These are phyloP conservation scores for Penicillium longicatenatum DNA, from an alignment of 495 filamentous ascomycete species.

Conservation along the genomic window DNA sequence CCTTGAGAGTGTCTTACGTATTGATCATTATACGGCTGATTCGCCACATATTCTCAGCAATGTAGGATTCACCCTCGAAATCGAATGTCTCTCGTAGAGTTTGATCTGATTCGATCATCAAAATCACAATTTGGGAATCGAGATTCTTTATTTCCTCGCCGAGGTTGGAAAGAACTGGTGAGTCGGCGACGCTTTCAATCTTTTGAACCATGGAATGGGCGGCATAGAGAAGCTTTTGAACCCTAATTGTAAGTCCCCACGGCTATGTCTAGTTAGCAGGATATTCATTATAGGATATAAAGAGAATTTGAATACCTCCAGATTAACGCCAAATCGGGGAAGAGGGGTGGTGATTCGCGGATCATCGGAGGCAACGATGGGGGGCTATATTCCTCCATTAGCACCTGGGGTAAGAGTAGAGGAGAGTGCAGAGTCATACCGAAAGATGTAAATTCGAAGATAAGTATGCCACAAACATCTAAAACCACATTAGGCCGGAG, in stretches of 20 bases:
- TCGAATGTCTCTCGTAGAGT: slow-evolving; percentile 15
- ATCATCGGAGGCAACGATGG: slow-evolving; percentile 45
- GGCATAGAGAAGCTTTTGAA: slow-evolving; percentile 46
- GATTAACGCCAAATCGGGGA: slow-evolving; percentile 42
- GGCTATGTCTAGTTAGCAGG: slow-evolving; percentile 20
- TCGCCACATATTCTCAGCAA: slow-evolving; percentile 26
- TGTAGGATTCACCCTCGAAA: slow-evolving; percentile 10
- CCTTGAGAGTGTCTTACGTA: slow-evolving; percentile 15
- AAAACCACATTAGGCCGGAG: slow-evolving; percentile 34
- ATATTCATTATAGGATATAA: background rate
- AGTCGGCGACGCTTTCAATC: slow-evolving; percentile 15
- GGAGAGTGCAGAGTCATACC: slow-evolving; percentile 17
- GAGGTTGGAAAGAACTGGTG: slow-evolving; percentile 7
- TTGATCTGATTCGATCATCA: slow-evolving; percentile 21
- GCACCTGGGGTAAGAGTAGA: too few species aligned
- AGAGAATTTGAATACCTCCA: slow-evolving; percentile 36
- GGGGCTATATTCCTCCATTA: slow-evolving; percentile 28
- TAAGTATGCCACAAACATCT: slow-evolving; percentile 21
- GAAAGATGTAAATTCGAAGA: slow-evolving; percentile 18
- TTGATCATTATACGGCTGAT: slow-evolving; percentile 21
- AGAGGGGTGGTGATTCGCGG: slow-evolving; percentile 49
- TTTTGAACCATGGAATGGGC: slow-evolving; percentile 35
- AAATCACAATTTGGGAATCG: slow-evolving; percentile 10
- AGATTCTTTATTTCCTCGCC: slow-evolving; percentile 17
- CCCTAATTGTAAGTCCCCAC: slow-evolving; percentile 47